Base-by-base conservation (phyloP, 768 basidiomycete genomes). In the Leccinum barrowsii region DNA sequence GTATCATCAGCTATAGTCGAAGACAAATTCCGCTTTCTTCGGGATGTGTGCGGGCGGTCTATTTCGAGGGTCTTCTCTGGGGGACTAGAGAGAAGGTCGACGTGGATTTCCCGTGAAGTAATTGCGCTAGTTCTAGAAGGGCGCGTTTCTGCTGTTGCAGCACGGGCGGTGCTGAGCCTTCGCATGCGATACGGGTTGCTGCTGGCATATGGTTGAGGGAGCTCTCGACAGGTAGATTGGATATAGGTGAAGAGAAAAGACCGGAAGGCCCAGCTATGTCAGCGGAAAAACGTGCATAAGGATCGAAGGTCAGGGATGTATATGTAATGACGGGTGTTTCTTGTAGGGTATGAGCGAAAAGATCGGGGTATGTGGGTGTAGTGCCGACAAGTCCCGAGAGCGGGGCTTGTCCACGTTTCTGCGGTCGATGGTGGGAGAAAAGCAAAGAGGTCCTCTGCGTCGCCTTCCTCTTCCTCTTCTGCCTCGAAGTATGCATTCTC, bases 371-470 rank as follows among this genome's bases (percentile, higher is more conserved):
- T 57, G 54, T 62, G 59, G 59, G 65, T 59, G 54, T 52, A 60
- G 21, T 64, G 64, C 50, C 60, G 67, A 60, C 54, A 61, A 55
- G 62, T 55, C 55, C 52, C 42, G 74, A 17, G 71, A 60, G 50
- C 60, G 65, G 53, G 62, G 70, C 54, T 69, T 70, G 55, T 69
- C 53, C 51, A 58, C 59, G 32, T 70, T 62, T 87, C 85, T 13
- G 87, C 85, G 28, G 93, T 91, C 3, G 81, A 79, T 17, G 92
- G 91, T 37, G 92, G 88, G 19, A 86, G 79, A 75, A 92, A 96
- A 0, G 93, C 93, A 74, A 96, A 96, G 61, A 95, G 89, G 69
- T 88, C 89, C 62, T 87, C 93, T 49, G 86, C 84, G 47, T 92
- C 91, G 66, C 84, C 85, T 69, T 89, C 87, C 40, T 86, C 86